Conservation (phyloP, 2,329 filamentous ascomycete genomes). For the Bipolaris victoriae region DNA sequence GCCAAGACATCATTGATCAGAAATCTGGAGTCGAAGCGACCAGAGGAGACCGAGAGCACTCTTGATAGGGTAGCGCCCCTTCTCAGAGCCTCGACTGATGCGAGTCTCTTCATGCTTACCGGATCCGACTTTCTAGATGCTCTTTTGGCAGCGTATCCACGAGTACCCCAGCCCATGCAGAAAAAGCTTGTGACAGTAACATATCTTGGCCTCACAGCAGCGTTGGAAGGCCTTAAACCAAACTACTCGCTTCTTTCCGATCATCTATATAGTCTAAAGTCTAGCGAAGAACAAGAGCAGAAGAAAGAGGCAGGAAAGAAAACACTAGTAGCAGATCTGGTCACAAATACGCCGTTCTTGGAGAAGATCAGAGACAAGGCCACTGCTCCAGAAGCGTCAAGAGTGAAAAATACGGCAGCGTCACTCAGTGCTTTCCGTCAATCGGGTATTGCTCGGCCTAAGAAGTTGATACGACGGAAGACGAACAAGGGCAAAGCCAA, state of each 20-base stretch:
- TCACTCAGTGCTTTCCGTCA: slow-evolving; percentile 65
- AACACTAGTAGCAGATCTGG: slow-evolving; percentile 79
- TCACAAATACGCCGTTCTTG: slow-evolving; percentile 79
- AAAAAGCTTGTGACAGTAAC: slow-evolving; percentile 72
- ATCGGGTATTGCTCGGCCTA: slow-evolving; percentile 59
- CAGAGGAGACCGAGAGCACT: slow-evolving; percentile 61
- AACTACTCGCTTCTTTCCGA: slow-evolving; percentile 80
- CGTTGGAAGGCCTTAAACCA: slow-evolving; percentile 69
- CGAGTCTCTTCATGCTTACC: slow-evolving; percentile 70
- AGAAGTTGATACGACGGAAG: slow-evolving; percentile 61
- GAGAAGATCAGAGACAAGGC: slow-evolving; percentile 65
- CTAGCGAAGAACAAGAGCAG: slow-evolving; percentile 68
- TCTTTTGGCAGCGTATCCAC: slow-evolving; percentile 68
- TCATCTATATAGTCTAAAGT: slow-evolving; percentile 80
- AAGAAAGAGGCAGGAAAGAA: slow-evolving; percentile 48
- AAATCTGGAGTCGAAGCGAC: slow-evolving; percentile 67
- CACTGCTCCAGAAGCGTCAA: slow-evolving; percentile 57
- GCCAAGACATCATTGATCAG: slow-evolving; percentile 68
- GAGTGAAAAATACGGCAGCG: slow-evolving; percentile 66
- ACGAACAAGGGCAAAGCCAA: slow-evolving; percentile 70
- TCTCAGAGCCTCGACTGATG: slow-evolving; percentile 64
- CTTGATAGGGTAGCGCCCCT: slow-evolving; percentile 68
- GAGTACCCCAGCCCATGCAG: slow-evolving; percentile 67
- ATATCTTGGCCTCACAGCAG: slow-evolving; percentile 75
- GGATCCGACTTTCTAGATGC: slow-evolving; percentile 89